Percentiles rank a stretch among this genome's conserved stretches.
These are phyloP conservation scores for Mycocentrospora acerina DNA, from an alignment of 2,329 filamentous ascomycete species.

Conservation along the genomic window DNA sequence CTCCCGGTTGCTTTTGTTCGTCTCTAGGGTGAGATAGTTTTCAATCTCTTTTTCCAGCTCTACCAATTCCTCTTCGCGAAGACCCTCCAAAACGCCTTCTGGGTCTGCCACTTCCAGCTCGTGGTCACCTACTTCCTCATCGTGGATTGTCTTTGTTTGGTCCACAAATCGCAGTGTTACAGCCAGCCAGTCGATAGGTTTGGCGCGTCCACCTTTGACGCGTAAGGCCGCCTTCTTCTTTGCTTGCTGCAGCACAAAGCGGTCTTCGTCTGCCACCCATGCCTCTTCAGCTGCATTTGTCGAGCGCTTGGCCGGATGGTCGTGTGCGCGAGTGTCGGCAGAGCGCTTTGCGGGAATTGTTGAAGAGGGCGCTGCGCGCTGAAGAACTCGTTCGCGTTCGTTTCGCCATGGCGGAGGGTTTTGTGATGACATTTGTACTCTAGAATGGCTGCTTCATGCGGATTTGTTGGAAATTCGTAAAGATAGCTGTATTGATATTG, in stretches of 20 bases:
- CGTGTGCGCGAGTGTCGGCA: slow-evolving; percentile 46
- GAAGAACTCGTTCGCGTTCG: slow-evolving; percentile 18
- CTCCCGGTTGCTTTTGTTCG: slow-evolving; percentile 72
- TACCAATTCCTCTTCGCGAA: slow-evolving; percentile 66
- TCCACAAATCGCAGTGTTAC: slow-evolving; percentile 90
- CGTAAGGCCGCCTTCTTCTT: slow-evolving; percentile 98
- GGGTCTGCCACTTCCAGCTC: slow-evolving; percentile 78
- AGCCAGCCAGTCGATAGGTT: slow-evolving; percentile 89
- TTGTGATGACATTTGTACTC: slow-evolving; percentile 29
- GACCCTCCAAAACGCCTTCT: slow-evolving; percentile 73
- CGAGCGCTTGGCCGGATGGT: slow-evolving; percentile 43
- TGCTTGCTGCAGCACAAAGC: slow-evolving; percentile 91
- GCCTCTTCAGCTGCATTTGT: slow-evolving; percentile 52
- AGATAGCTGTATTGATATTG: not conserved
- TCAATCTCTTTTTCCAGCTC: slow-evolving; percentile 84
- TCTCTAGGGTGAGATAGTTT: slow-evolving; percentile 77
- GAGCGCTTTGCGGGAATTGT: slow-evolving; percentile 46
- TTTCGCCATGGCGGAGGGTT: slow-evolving; percentile 40
- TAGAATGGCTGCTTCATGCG: not conserved
- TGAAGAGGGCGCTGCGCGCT: slow-evolving; percentile 28
- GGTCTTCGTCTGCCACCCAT: slow-evolving; percentile 93
- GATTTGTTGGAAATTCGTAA: not conserved
- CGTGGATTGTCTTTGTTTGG: slow-evolving; percentile 71
- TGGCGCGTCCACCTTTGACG: slow-evolving; percentile 85
- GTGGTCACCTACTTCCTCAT: slow-evolving; percentile 79